A percentile compares a stretch with the other conserved stretches of the same genome.
These are phyloP conservation scores for Xerocomellus chrysenteron DNA, from an alignment of 768 basidiomycete species.

Conservation along the genomic window DNA sequence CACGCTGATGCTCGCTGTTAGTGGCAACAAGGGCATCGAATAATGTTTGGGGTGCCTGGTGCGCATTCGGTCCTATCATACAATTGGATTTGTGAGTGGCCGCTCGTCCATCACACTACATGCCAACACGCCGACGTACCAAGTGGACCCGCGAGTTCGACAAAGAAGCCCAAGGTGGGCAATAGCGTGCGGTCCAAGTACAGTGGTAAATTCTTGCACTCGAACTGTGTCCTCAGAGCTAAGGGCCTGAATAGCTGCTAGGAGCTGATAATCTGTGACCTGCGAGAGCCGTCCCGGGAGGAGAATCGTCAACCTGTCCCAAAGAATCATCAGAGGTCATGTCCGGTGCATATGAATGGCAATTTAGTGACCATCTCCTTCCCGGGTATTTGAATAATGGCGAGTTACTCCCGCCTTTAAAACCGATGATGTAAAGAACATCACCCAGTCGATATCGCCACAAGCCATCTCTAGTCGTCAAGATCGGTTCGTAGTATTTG, in stretches of 20 bases:
- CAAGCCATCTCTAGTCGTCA: conserved; percentile 17
- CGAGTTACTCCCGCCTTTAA: not conserved
- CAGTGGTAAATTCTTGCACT: conserved; percentile 17
- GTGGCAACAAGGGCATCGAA: conserved; percentile 10
- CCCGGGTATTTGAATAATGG: conserved; percentile 14
- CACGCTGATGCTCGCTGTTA: not conserved
- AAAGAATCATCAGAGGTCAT: not conserved
- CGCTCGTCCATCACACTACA: too few relatives aligned
- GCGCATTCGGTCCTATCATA: conserved; percentile 3
- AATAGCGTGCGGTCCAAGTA: conserved; percentile 7
- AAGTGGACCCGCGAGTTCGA: conserved; percentile 8
- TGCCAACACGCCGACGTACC: conserved; percentile 4
- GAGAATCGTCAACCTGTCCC: conserved; percentile 6
- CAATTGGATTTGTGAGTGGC: not conserved
- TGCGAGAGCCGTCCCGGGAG: not conserved
- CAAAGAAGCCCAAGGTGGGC: conserved; percentile 11
- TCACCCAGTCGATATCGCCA: conserved; percentile 27
- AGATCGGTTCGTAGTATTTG: too few relatives aligned
- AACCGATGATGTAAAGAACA: conserved; percentile 17
- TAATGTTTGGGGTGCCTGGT: not conserved
- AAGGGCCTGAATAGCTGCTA: not conserved
- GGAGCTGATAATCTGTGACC: conserved; percentile 8
- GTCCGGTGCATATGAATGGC: too few relatives aligned
- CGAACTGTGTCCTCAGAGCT: conserved; percentile 1
- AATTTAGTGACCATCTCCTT: conserved; percentile 16